Evolutionary conservation across 2,329 filamentous ascomycete species (phyloP), one percentile per base, ranked within the genome.

Genomic region (Biscogniauxia sp.): DNA sequence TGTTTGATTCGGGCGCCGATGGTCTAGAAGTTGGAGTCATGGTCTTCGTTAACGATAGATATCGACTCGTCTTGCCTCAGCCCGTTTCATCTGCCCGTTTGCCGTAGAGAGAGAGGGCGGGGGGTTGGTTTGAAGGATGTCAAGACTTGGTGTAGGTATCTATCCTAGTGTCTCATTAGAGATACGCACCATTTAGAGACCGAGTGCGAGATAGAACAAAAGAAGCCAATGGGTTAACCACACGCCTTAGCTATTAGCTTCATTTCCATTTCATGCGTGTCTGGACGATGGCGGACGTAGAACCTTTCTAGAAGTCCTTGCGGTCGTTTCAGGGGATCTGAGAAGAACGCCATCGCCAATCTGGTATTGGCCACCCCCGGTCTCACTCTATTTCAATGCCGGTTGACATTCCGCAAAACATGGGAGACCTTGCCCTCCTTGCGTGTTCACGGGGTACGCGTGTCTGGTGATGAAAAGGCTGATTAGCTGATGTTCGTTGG

Each of bases 231-330:
- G 19, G 51, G 51, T 26, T 52, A 26, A 19, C 2, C 23, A 23
- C 5, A 23, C 8, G 9, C 49, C 9, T 11, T 17, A n/a, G 15
- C 26, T 19, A 19, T 32, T 54, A 54, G 53, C 53, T 41, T 54
- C 26, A 32, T 32, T 20, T 45, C 37, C 28, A 54, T 37, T 41
- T 19, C 53, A 54, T 37, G 26, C 53, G 37, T 13, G 13, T 45
- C 37, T n/a, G 11, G 37, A n/a, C 15, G 37, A 45, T 13, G 53
- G 55, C 55, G 55, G 66, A 57, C 20, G 56, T 56, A 57, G 61
- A 66, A 65, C 57, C 53, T 57, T 68, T 68, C 66, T 66, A 66
- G 64, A 68, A 67, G 59, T 45, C 37, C 13, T 52, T 59, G 28
- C 58, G n/a, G 55, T 19, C 45, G 54, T 59, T 55, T 57, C 19